A percentile compares a stretch with the other conserved stretches of the same genome.
These are phyloP conservation scores for Sphaerulina musiva DNA, from an alignment of 2,329 filamentous ascomycete species.

Conservation along the genomic window DNA sequence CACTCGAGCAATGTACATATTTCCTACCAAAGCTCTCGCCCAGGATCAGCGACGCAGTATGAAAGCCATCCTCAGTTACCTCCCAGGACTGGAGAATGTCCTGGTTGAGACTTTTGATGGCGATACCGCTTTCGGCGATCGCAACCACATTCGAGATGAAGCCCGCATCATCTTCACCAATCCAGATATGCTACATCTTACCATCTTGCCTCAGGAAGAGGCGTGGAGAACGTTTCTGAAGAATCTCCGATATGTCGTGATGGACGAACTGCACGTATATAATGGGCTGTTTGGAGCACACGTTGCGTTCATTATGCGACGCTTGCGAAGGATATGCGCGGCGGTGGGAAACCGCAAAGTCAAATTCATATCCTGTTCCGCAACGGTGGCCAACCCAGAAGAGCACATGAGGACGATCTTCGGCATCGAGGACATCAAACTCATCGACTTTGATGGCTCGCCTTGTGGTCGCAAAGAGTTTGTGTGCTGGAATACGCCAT, in stretches of 20 bases:
- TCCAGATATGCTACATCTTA: constrained; percentile 94
- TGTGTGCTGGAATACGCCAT: constrained; percentile 95
- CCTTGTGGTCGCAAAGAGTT: constrained; percentile 92
- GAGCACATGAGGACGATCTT: constrained; percentile 94
- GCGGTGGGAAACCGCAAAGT: constrained; percentile 79
- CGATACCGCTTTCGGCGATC: constrained; percentile 75
- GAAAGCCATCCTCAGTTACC: constrained; percentile 73
- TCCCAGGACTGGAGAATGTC: constrained; percentile 66
- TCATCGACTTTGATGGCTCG: constrained; percentile 88
- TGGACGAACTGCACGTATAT: constrained; percentile 86
- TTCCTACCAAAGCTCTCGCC: constrained; percentile 91
- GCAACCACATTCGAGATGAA: constrained; percentile 76
- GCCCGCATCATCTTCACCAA: constrained; percentile 95
- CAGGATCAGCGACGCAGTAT: constrained; percentile 89
- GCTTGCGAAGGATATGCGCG: constrained; percentile 79
- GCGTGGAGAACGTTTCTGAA: constrained; percentile 83
- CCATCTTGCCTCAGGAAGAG: constrained; percentile 85
- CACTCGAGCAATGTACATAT: constrained; percentile 92
- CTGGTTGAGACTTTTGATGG: constrained; percentile 93
- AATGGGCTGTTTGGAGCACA: constrained; percentile 92
- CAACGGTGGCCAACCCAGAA: constrained; percentile 86
- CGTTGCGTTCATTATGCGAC: constrained; percentile 88
- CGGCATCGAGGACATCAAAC: constrained; percentile 68
- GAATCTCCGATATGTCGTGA: constrained; percentile 81
- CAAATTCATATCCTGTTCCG: constrained; percentile 91